These are phyloP conservation scores for Nidularia pulvinata DNA, from an alignment of 768 basidiomycete genomes.

Conservation along the genomic window DNA sequence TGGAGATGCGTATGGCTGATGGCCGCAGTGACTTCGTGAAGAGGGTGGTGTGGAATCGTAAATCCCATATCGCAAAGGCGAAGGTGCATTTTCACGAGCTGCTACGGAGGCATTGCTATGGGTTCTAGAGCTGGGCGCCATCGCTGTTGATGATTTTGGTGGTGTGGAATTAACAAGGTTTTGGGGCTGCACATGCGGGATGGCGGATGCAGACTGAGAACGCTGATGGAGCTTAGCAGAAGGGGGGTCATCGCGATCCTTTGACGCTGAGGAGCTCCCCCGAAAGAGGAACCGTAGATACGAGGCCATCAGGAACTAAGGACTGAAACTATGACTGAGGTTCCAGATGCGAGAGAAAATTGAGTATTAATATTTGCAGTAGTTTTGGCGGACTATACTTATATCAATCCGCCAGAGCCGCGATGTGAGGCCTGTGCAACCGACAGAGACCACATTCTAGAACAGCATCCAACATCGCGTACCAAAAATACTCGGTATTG, in stretches of 20 bases:
- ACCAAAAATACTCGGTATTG: too few species aligned
- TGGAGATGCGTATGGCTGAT: slow-evolving; percentile 16
- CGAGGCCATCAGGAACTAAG: slow-evolving; percentile 3
- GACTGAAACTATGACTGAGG: background rate
- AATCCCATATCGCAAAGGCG: slow-evolving; percentile 37
- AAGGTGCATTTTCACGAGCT: slow-evolving; percentile 32
- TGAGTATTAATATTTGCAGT: too few species aligned
- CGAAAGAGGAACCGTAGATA: slow-evolving; percentile 8
- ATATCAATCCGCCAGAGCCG: too few species aligned
- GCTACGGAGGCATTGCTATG: slow-evolving; percentile 34
- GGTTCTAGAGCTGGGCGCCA: slow-evolving; percentile 29
- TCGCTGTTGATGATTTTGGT: slow-evolving; percentile 25
- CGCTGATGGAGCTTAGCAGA: slow-evolving; percentile 36
- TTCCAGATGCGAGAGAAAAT: too few species aligned
- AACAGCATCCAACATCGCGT: too few species aligned
- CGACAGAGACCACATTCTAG: too few species aligned
- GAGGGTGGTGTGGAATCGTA: slow-evolving; percentile 21
- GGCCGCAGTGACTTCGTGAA: slow-evolving; percentile 22
- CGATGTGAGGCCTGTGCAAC: too few species aligned
- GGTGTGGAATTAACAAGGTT: slow-evolving; percentile 39
- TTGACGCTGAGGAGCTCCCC: background rate
- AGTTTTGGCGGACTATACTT: too few species aligned
- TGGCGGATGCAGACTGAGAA: slow-evolving; percentile 35
- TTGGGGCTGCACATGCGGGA: slow-evolving; percentile 20
- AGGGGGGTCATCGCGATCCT: background rate